Evolutionary conservation across 1,284 basidiomycete species (phyloP).

Genomic region (Cerrena zonata): DNA sequence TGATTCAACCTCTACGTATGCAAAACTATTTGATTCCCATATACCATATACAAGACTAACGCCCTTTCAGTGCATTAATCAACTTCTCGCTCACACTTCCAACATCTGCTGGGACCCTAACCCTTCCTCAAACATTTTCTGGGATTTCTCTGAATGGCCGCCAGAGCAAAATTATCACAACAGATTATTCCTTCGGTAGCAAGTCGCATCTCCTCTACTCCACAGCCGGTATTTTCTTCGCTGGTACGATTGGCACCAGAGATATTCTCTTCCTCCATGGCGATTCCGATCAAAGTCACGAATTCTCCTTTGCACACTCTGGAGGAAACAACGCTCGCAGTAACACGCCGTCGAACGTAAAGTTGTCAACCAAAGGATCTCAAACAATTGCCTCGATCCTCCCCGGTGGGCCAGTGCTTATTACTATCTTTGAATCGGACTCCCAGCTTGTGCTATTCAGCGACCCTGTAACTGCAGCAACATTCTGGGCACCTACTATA

Average conservation of each 20-base stretch:
- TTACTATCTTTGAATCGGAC: slow-evolving; percentile 60
- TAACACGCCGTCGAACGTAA: slow-evolving; percentile 33
- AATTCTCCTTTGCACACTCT: slow-evolving; percentile 43
- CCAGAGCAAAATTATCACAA: slow-evolving; percentile 64
- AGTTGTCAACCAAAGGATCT: slow-evolving; percentile 21
- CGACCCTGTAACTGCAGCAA: slow-evolving; percentile 56
- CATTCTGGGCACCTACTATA: slow-evolving; percentile 49
- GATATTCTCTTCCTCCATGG: slow-evolving; percentile 70
- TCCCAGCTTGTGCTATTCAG: slow-evolving; percentile 62
- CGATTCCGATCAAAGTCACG: slow-evolving; percentile 52
- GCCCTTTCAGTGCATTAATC: slow-evolving; percentile 35
- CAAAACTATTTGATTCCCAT: slow-evolving; percentile 3
- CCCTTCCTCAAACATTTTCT: slow-evolving; percentile 47
- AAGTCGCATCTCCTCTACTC: slow-evolving; percentile 53
- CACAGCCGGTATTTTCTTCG: slow-evolving; percentile 63
- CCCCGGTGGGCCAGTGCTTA: slow-evolving; percentile 49
- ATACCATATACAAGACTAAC: slow-evolving; percentile 27
- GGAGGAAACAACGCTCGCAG: slow-evolving; percentile 36
- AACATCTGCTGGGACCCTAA: slow-evolving; percentile 43
- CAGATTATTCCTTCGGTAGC: slow-evolving; percentile 59
- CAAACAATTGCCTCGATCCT: slow-evolving; percentile 43
- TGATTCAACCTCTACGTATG: slow-evolving; percentile 62
- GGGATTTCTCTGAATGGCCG: slow-evolving; percentile 60
- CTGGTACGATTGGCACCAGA: slow-evolving; percentile 58
- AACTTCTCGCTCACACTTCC: slow-evolving; percentile 54